phyloP scores from a whole-genome alignment of 257 asterid genomes.

The Petunia axillaris region DNA sequence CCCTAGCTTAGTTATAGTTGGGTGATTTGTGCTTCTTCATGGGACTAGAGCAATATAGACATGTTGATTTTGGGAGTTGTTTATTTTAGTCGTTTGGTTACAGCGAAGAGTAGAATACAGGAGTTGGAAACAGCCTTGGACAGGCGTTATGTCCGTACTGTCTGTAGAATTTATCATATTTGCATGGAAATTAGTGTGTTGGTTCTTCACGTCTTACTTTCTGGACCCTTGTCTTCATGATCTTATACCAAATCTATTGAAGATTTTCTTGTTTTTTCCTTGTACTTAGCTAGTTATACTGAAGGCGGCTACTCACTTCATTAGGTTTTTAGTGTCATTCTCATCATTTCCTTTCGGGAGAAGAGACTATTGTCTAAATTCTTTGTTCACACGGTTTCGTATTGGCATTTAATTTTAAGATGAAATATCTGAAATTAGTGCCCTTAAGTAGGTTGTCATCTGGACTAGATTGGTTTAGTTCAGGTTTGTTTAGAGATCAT shows the following conservation, averaged over 20 bases:
- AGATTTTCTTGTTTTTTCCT: neutral
- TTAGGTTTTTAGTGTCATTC: neutral
- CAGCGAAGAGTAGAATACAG: neutral
- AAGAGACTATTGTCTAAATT: neutral
- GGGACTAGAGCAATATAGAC: neutral
- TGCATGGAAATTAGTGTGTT: neutral
- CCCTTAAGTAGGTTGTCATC: conserved; percentile 14
- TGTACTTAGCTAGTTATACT: neutral
- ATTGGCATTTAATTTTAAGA: neutral
- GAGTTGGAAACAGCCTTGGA: neutral
- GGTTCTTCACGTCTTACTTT: conserved; percentile 14
- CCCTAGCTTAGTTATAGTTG: too few species aligned
- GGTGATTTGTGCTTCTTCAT: neutral
- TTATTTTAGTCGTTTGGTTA: neutral
- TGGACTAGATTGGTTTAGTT: conserved; percentile 15
- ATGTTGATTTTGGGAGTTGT: neutral
- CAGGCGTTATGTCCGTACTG: neutral
- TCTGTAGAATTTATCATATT: neutral
- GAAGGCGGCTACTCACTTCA: neutral
- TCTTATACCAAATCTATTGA: neutral
- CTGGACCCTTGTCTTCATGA: neutral
- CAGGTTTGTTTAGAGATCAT: neutral
- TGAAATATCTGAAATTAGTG: neutral
- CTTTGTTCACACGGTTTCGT: neutral
- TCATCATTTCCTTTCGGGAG: neutral